Evolutionary conservation across 331 rosid species (phyloP).

Genomic region (Saraca asoca): DNA sequence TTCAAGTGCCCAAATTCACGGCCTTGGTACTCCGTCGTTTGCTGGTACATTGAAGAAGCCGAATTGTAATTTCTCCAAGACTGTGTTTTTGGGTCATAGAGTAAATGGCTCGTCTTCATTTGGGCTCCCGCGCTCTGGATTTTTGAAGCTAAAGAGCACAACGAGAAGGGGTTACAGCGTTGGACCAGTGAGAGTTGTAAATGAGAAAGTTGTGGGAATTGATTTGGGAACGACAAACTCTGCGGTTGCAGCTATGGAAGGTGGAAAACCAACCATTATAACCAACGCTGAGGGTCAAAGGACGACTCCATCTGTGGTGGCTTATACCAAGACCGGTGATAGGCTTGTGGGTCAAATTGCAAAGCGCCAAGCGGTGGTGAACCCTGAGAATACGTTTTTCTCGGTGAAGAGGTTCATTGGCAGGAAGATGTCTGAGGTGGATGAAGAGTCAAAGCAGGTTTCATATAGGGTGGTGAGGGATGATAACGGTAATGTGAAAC

Average conservation of each 20-base stretch:
- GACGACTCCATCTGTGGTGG: conserved; percentile 69
- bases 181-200: conserved; percentile 48
- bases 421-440: conserved; percentile 65
- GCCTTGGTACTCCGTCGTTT: conserved; percentile 53
- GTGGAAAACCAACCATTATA: conserved; percentile 60
- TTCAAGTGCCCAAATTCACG: conserved; percentile 61
- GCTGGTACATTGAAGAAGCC: conserved; percentile 36
- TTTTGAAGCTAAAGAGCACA: conserved; percentile 37
- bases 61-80: conserved; percentile 27
- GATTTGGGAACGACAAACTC: conserved; percentile 66
- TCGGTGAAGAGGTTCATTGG: conserved; percentile 68
- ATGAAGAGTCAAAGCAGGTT: conserved; percentile 65
- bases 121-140: conserved; percentile 35
- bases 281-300: conserved; percentile 70
- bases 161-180: conserved; percentile 22
- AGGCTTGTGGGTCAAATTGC: conserved; percentile 63
- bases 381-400: conserved; percentile 63
- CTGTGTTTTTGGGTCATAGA: conserved; percentile 47
- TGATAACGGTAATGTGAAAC: conserved; percentile 64
- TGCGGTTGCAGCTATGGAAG: conserved; percentile 57
- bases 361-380: conserved; percentile 68
- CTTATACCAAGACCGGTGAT: conserved; percentile 60
- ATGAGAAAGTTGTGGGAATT: conserved; percentile 70
- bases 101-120: conserved; percentile 21
- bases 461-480: conserved; percentile 59